A percentile compares a stretch with the other conserved stretches of the same genome.
These are phyloP conservation scores for Anthoceros angustus DNA, from an alignment of 225 moss, liverwort and hornwort genomes.

Conservation along the genomic window DNA sequence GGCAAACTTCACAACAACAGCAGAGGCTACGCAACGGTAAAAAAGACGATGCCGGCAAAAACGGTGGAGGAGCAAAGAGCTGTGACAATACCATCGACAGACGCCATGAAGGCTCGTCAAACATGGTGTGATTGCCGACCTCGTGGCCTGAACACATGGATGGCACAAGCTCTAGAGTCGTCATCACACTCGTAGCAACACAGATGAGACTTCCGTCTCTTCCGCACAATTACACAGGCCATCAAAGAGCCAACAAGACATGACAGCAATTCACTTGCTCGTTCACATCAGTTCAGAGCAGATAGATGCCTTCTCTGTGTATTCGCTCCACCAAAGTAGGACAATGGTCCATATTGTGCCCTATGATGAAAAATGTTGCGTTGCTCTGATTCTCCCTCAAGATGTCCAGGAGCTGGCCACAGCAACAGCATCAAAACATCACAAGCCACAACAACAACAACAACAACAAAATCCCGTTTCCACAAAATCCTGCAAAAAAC, in stretches of 20 bases:
- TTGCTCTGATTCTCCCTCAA: constrained; percentile 34
- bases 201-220: too few species aligned
- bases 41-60: too few species aligned
- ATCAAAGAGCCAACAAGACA: too few species aligned
- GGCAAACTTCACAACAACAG: neutral
- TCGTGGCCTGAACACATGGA: constrained; percentile 33
- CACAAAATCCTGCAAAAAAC: neutral
- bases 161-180: neutral
- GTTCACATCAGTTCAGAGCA: neutral
- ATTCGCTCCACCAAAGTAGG: constrained; percentile 33
- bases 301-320: constrained; percentile 24
- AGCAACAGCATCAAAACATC: neutral
- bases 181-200: neutral
- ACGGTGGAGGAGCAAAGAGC: neutral
- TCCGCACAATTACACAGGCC: too few species aligned
- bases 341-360: constrained; percentile 32
- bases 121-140: constrained; percentile 58
- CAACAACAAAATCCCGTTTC: neutral
- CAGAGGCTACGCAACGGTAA: too few species aligned
- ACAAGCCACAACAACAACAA: neutral
- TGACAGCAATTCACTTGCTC: too few species aligned
- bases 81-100: constrained; percentile 30
- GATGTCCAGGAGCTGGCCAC: constrained; percentile 31
- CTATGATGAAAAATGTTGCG: constrained; percentile 52
- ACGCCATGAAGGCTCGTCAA: constrained; percentile 39